phyloP scores from a whole-genome alignment of 179 eudicot genomes.

The Beta lomatogona region DNA sequence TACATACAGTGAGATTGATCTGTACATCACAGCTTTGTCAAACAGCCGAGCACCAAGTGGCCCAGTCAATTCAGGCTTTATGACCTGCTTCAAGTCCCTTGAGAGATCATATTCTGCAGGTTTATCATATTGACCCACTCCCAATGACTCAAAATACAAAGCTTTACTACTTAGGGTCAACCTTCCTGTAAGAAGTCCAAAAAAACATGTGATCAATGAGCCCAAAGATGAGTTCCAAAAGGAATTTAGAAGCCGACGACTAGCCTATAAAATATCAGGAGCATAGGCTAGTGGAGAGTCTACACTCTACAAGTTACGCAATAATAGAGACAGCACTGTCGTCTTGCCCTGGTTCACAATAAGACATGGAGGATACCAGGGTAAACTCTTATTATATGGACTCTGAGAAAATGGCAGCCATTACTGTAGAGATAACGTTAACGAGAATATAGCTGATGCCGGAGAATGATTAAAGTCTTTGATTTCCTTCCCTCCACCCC shows the following conservation, averaged over 20 bases:
- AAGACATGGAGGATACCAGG: not conserved
- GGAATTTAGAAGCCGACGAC: not conserved
- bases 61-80: constrained; percentile 90
- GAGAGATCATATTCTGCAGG: constrained; percentile 77
- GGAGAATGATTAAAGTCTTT: not conserved
- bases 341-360: constrained; percentile 14
- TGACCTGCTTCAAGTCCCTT: constrained; percentile 72
- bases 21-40: constrained; percentile 95
- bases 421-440: not conserved
- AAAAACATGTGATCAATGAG: not conserved
- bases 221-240: not conserved
- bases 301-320: not conserved
- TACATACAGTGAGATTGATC: constrained; percentile 65
- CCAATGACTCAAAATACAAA: constrained; percentile 80
- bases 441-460: not conserved
- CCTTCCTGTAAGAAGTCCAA: constrained; percentile 54
- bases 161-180: constrained; percentile 76
- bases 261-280: not conserved
- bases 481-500: not conserved
- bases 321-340: not conserved
- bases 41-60: constrained; percentile 94
- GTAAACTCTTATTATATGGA: not conserved
- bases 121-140: constrained; percentile 82
- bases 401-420: not conserved
- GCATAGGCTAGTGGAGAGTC: not conserved